Conservation (phyloP, 2,329 filamentous ascomycete species). For the Cladosporium halotolerans region DNA sequence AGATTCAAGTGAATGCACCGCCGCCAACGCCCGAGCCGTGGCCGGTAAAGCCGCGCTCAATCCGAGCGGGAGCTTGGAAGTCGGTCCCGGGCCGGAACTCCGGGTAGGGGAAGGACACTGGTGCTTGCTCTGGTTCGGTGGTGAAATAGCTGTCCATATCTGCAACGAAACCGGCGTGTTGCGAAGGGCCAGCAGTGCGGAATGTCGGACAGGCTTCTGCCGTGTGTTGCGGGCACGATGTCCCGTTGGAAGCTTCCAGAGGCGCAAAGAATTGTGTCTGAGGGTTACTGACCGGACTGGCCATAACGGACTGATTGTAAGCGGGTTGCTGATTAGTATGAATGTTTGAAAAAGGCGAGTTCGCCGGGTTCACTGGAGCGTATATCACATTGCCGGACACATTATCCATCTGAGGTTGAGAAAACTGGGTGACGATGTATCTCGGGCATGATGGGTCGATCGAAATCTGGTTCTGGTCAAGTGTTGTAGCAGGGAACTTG, state of each 20-base stretch:
- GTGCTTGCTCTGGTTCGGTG: background rate
- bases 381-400: slow-evolving; percentile 12
- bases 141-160: too few species aligned
- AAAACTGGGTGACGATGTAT: slow-evolving; percentile 12
- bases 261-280: too few species aligned
- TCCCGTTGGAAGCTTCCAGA: too few species aligned
- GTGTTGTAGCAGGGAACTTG: background rate
- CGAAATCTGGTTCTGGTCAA: background rate
- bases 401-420: slow-evolving; percentile 20
- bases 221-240: too few species aligned
- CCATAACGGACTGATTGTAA: too few species aligned
- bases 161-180: too few species aligned
- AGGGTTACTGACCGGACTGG: too few species aligned
- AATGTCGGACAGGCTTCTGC: too few species aligned
- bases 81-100: background rate
- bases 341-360: background rate
- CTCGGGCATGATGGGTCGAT: background rate
- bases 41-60: slow-evolving; percentile 8
- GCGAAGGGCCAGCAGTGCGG: too few species aligned
- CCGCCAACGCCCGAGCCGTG: slow-evolving; percentile 8
- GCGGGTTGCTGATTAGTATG: too few species aligned
- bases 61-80: slow-evolving; percentile 5
- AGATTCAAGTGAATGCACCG: slow-evolving; percentile 1
- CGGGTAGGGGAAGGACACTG: background rate
- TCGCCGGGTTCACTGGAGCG: slow-evolving; percentile 3